Conservation (phyloP, 768 basidiomycete genomes). For the Pleurotus cornucopiae region DNA sequence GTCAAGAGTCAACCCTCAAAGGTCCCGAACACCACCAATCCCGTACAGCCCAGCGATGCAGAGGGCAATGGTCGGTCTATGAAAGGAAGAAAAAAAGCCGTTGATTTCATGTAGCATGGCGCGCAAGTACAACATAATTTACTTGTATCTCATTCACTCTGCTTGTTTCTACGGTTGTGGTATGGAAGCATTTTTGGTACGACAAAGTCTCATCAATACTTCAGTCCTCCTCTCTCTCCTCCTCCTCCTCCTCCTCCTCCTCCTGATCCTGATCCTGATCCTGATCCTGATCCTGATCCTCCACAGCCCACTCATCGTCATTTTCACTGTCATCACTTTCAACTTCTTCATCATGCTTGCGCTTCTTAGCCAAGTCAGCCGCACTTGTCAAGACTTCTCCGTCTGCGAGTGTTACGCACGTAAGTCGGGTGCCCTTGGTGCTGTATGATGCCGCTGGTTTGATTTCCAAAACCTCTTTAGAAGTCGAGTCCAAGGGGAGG, state of each 20-base stretch:
- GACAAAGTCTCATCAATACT: too few relatives aligned
- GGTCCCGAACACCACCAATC: conserved; percentile 3
- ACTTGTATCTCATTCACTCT: too few relatives aligned
- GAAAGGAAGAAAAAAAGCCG: conserved; percentile 62
- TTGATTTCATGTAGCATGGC: conserved; percentile 63
- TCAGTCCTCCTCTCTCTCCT: conserved; percentile 1
- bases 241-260: conserved; percentile 24
- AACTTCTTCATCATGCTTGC: conserved; percentile 27
- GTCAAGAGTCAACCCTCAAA: conserved; percentile 31
- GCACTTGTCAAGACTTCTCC: conserved; percentile 26
- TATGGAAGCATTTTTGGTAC: background rate
- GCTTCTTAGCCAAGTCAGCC: conserved; percentile 20
- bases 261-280: conserved; percentile 26
- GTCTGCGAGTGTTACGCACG: conserved; percentile 63
- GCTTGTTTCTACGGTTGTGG: too few relatives aligned
- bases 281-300: conserved; percentile 21
- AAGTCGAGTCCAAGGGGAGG: conserved; percentile 28
- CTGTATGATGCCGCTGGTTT: conserved; percentile 67
- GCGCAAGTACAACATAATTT: too few relatives aligned
- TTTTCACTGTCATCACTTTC: conserved; percentile 25
- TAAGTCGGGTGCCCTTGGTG: conserved; percentile 82
- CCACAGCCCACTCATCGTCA: conserved; percentile 21
- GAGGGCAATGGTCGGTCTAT: conserved; percentile 18
- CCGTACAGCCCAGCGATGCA: conserved; percentile 16
- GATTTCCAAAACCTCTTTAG: conserved; percentile 30